Evolutionary conservation across 139 green algal species (phyloP), one percentile per base, ranked within the genome.

Genomic region (Chlorella sp.): DNA sequence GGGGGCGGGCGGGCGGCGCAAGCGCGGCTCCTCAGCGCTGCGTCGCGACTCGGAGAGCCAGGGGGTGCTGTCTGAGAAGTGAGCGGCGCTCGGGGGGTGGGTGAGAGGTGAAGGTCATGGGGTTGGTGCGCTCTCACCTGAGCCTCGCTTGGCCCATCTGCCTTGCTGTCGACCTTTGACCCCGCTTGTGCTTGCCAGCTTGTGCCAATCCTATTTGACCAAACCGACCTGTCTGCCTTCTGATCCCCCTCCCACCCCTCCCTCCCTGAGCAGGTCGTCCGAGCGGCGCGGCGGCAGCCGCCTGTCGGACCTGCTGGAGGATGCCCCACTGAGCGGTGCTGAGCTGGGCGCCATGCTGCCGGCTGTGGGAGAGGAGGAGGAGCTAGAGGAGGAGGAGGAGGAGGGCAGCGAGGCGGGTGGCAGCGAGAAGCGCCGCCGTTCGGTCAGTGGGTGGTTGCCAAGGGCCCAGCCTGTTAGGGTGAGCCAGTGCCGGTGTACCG

Each of bases 341-440:
- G 82, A 86, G 60, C 71, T 86, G 57, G 82, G 69, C 9, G 71
- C 60, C 38, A 81, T 86, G 82, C 82, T 86, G 82, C 82, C 82
- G 15, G 82, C 25, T 26, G 82, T 86, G 72, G 82, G 60, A 21
- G 51, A 60, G 28, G 82, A 86, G 71, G 71, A 86, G 18, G 82
- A 86, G 82, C 69, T 36, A 1, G 75, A 57, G 41, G 41, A 76
- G n/a, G 82, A 75, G 18, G 72, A 57, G 57, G 26, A 47, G 72
- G 39, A 72, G 68, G 70, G 25, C 12, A 25, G 57, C 23, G 76
- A n/a, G 23, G 74, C 17, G 17, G 47, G 57, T 23, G 38, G 41
- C 39, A 44, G 41, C 51, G n/a, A 28, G 64, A 74, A 84, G 78
- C 78, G 64, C 17, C 78, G 64, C 16, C 63, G 63, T 60, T 70